Evolutionary conservation across 805 yeast species (phyloP), one percentile per base, ranked within the genome.

Genomic region (Saccharomycopsis synnaedendra): DNA sequence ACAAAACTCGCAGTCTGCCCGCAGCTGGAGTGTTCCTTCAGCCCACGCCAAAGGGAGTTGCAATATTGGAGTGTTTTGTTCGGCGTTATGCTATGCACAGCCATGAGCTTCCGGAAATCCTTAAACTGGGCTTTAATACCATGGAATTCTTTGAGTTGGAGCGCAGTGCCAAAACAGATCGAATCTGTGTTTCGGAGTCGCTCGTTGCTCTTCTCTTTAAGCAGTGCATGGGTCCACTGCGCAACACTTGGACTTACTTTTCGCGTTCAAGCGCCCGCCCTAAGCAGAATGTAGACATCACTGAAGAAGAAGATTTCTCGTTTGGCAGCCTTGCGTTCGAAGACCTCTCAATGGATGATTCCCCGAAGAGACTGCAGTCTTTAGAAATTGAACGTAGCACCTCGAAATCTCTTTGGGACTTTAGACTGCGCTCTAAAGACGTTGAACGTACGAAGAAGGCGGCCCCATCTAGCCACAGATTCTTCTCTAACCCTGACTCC

Each of bases 1-100:
- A 83, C 53, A 66, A 90, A 56, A 86, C 95, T 0, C 60, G 83
- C 40, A 54, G 59, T 9, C 64, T 60, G 39, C 70, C 80, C 4
- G 72, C 71, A 44, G 63, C 57, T 0, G 66, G 63, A 3, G 65
- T 69, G 0, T 51, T 67, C 2, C 58, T 86, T 32, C 97, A 90
- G 59, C 95, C 96, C 3, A 86, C 96, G 0, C 88, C 97, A 0
- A 90, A 90, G 58, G 97, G 97, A 1, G 78, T 87, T 5, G 80
- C 87, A 0, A 58, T 86, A 0, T 62, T 89, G 2, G 77, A 76
- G 44, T 66, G 69, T 11, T 86, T 80, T 59, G 78, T 82, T 52
- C 66, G 69, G 44, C 73, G 67, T 39, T 61, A 71, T 42, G 94
- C 88, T 0, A 60, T 79, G 43, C 68, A 64, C 41, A 61, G 62